Evolutionary conservation across 345 rosid species (phyloP), one percentile per base, ranked within the genome.

Genomic region (Eucalyptus coolabah): DNA sequence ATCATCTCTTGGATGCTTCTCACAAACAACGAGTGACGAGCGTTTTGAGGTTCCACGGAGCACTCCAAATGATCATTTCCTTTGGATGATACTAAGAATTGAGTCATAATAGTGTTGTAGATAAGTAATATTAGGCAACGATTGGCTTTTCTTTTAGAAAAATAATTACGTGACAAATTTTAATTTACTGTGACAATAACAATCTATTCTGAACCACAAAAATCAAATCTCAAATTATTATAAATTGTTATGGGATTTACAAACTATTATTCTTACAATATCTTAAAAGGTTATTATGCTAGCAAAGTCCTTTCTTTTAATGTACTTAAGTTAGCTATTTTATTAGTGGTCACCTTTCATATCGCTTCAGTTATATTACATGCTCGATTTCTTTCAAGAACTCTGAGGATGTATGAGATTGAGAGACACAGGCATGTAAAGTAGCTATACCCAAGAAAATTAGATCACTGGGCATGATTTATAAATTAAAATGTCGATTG

Each of bases 161-260:
- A 51, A 51, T 51, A 4, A 51, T 51, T 18, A 51, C 1, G 2
- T 51, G 23, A 51, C 4, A 7, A 51, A 18, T 51, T 51, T 18
- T 51, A 51, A 51, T 51, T 0, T 51, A 51, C 4, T 18, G 4
- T 19, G 10, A 19, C 2, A 53, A 18, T 51, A 18, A 51, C 4
- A 53, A 1, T 53, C 0, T 18, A 53, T 3, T 53, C 2, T 19
- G 0, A 4, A 53, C 0, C 11, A 19, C 59, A 19, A 53, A 53
- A 53, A 53, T 19, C 59, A 53, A 53, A 53, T 53, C 11, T 4
- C 5, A 53, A 53, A 53, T 53, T 53, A 53, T 53, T 53, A 53
- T 19, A 3, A 53, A 53, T 53, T 53, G 10, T 19, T 53, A 53
- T 53, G 1, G 9, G 10, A 53, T 21, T 53, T 4, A 53, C 10